Percentiles rank a stretch among this genome's conserved stretches.
phyloP scores from a whole-genome alignment of 2,329 filamentous ascomycete genomes.

The Colletotrichum falcatum region DNA sequence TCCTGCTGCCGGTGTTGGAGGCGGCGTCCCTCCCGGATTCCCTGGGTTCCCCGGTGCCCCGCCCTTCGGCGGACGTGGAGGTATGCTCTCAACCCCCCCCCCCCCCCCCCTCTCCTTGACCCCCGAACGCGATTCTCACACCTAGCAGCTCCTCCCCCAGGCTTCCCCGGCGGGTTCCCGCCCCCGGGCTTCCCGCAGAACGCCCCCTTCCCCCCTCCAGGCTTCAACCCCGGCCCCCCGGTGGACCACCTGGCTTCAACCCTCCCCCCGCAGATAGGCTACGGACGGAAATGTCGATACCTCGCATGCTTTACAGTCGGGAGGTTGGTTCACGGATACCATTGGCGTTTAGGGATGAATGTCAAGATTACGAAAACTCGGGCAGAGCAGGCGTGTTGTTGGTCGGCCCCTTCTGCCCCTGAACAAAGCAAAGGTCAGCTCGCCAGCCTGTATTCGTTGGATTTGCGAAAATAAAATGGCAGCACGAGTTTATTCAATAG shows the following conservation, averaged over 20 bases:
- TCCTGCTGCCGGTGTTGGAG: constrained; percentile 88
- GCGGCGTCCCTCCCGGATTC: constrained; percentile 70
- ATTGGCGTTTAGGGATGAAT: constrained; percentile 50
- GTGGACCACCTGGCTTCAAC: constrained; percentile 79
- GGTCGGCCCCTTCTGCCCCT: constrained; percentile 23
- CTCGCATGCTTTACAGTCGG: constrained; percentile 40
- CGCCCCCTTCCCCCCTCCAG: constrained; percentile 61
- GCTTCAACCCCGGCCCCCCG: constrained; percentile 61
- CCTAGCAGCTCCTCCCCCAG: constrained; percentile 59
- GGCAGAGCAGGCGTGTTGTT: constrained; percentile 28
- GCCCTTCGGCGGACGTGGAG: constrained; percentile 64
- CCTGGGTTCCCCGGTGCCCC: constrained; percentile 65
- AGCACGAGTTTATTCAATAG: constrained; percentile 19
- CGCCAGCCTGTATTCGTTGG: constrained; percentile 19
- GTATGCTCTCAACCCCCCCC: constrained; percentile 55
- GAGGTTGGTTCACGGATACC: constrained; percentile 44
- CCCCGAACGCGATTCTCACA: constrained; percentile 49
- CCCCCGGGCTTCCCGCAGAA: constrained; percentile 56
- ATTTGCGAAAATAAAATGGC: constrained; percentile 26
- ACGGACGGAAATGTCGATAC: constrained; percentile 40
- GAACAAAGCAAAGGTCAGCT: constrained; percentile 34
- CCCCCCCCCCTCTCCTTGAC: no score
- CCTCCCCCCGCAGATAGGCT: constrained; percentile 72
- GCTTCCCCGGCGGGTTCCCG: constrained; percentile 63
- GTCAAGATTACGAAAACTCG: constrained; percentile 38